Evolutionary conservation across 1,284 basidiomycete genomes (phyloP).

Genomic region (Cryptococcus jaspeensis): DNA sequence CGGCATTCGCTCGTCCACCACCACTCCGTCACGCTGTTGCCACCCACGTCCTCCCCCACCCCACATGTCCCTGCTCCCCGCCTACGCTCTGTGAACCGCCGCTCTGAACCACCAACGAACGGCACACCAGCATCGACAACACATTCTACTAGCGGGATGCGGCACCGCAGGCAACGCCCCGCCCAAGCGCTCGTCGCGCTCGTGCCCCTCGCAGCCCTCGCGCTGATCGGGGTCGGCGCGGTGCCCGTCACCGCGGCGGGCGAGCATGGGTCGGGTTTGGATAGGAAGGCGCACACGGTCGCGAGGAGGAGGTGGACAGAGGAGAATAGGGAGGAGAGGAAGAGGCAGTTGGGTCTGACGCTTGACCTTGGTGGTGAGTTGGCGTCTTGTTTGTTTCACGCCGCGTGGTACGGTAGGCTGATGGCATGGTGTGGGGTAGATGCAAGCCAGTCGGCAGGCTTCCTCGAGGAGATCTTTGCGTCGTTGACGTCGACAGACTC

Average conservation of each 20-base stretch:
- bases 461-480: not conserved
- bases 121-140: not conserved
- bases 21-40: not conserved
- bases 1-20: not conserved
- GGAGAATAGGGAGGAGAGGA: not conserved
- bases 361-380: conserved; percentile 12
- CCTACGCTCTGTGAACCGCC: not conserved
- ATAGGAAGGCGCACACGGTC: conserved; percentile 13
- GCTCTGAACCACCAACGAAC: not conserved
- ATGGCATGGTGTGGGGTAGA: not conserved
- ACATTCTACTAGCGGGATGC: not conserved
- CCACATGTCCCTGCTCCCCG: not conserved
- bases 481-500: conserved; percentile 1
- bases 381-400: not conserved
- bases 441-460: not conserved
- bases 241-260: conserved; percentile 4
- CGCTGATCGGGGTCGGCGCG: not conserved
- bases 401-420: not conserved
- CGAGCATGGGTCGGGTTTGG: conserved; percentile 13
- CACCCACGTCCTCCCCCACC: not conserved
- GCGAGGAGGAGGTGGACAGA: conserved; percentile 6
- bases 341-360: conserved; percentile 9
- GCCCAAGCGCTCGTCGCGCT: conserved; percentile 2
- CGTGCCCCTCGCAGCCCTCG: conserved; percentile 1
- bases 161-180: conserved; percentile 1